phyloP scores from a whole-genome alignment of 1,284 basidiomycete species.

The Peniophora sp. region DNA sequence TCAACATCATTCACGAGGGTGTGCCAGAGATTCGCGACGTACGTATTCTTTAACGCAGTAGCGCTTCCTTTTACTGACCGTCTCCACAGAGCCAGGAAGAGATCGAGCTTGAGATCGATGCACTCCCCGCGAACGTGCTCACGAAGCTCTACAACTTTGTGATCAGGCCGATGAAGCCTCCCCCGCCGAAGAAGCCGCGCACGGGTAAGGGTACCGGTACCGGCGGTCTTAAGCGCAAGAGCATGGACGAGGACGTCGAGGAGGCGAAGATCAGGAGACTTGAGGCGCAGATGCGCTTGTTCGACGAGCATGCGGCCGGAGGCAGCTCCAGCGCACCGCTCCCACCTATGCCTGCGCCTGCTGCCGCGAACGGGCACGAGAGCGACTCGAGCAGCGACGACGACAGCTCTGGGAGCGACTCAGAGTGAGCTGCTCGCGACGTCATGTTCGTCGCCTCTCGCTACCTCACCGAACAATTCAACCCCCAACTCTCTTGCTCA shows the following conservation, averaged over 20 bases:
- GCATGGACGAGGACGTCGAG: constrained; percentile 86
- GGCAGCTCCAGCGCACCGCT: constrained; percentile 19
- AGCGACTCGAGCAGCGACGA: constrained; percentile 75
- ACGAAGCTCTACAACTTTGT: constrained; percentile 93
- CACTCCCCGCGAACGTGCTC: constrained; percentile 75
- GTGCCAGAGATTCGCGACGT: constrained; percentile 86
- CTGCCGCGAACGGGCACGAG: constrained; percentile 53
- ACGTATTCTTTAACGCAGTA: constrained; percentile 27
- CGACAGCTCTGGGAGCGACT: constrained; percentile 71
- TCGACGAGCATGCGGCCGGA: constrained; percentile 37
- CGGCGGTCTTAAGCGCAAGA: constrained; percentile 83
- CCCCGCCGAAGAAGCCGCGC: constrained; percentile 53
- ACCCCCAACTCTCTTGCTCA: too few species aligned
- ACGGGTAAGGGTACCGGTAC: constrained; percentile 74
- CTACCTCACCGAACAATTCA: too few species aligned
- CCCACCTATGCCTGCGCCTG: constrained; percentile 16
- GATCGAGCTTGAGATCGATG: constrained; percentile 94
- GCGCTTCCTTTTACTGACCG: constrained; percentile 7
- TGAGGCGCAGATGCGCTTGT: constrained; percentile 73
- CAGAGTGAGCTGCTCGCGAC: constrained; percentile 42
- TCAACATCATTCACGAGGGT: constrained; percentile 87
- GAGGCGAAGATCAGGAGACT: constrained; percentile 84
- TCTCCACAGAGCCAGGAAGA: constrained; percentile 78
- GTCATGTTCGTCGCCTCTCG: neutral
- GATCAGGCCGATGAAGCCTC: constrained; percentile 61